phyloP scores from a whole-genome alignment of 108 stramenopile species.

The Epipyxis sp. region DNA sequence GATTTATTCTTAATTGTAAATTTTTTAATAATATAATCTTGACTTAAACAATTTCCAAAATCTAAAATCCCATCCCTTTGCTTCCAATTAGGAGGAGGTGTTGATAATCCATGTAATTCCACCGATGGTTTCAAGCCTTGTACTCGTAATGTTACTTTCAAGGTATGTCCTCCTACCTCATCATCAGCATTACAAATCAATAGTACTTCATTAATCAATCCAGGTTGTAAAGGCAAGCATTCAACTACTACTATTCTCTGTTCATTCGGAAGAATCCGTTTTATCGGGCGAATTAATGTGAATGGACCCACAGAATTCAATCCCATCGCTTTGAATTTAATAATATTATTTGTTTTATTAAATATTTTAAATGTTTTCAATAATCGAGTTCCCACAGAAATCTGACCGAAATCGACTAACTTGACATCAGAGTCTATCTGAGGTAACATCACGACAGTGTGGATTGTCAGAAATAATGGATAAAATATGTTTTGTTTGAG shows the following conservation, averaged over 20 bases:
- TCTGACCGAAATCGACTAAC: slow-evolving; percentile 19
- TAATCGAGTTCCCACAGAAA: slow-evolving; percentile 4
- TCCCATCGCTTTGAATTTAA: neutral
- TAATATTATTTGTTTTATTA: neutral
- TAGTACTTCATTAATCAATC: neutral
- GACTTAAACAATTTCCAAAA: neutral
- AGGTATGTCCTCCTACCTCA: neutral
- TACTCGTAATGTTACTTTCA: slow-evolving; percentile 2
- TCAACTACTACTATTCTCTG: neutral
- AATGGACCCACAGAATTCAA: slow-evolving; percentile 25
- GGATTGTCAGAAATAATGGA: slow-evolving; percentile 3
- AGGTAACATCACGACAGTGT: slow-evolving; percentile 3
- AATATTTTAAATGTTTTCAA: neutral
- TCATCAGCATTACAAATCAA: neutral
- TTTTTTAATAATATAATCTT: neutral
- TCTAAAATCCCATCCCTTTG: neutral
- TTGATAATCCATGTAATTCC: neutral
- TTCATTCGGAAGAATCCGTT: neutral
- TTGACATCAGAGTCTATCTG: neutral
- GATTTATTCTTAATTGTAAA: slow-evolving; percentile 13
- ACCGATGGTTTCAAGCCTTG: slow-evolving; percentile 16
- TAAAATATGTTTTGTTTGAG: too few species aligned
- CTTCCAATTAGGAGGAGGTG: neutral
- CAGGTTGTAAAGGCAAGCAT: neutral
- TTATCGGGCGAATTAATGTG: neutral